Evolutionary conservation across 108 stramenopile genomes (phyloP).

Genomic region (Cyclotella sp.): DNA sequence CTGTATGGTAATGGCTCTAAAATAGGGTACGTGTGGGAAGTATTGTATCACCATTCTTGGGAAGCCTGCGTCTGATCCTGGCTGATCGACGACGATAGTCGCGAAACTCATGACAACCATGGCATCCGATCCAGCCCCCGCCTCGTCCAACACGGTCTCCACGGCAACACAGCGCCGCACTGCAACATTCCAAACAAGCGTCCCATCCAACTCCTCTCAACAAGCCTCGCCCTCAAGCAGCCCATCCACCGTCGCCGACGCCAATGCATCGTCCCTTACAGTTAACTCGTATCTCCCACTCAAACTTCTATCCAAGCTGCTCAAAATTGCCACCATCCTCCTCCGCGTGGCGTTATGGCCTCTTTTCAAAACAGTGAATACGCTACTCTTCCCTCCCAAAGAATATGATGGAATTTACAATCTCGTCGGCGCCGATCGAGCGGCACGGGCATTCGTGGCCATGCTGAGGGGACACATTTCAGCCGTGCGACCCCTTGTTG

Average conservation of each 20-base stretch:
- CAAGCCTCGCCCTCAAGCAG: not conserved
- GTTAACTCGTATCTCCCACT: not conserved
- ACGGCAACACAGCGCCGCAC: slow-evolving; percentile 39
- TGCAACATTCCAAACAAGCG: not conserved
- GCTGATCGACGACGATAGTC: too few species aligned
- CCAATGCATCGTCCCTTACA: not conserved
- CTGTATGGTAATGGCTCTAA: too few species aligned
- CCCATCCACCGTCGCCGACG: slow-evolving; percentile 1
- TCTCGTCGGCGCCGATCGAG: slow-evolving; percentile 59
- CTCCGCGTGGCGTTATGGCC: slow-evolving; percentile 64
- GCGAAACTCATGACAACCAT: slow-evolving; percentile 16
- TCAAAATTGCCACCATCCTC: slow-evolving; percentile 37
- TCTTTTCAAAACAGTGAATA: slow-evolving; percentile 34
- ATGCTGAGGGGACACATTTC: slow-evolving; percentile 48
- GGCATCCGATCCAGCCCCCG: slow-evolving; percentile 21
- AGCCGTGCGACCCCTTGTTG: slow-evolving; percentile 19
- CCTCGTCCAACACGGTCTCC: slow-evolving; percentile 16
- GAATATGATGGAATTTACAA: slow-evolving; percentile 71
- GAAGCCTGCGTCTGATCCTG: too few species aligned
- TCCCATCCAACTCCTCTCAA: not conserved
- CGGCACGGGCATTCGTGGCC: slow-evolving; percentile 67
- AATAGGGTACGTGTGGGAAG: too few species aligned
- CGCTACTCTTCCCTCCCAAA: slow-evolving; percentile 52
- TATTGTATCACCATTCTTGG: too few species aligned
- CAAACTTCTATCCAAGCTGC: slow-evolving; percentile 24